phyloP scores from a whole-genome alignment of 805 yeast species.

The Tetrapisispora fleetii region DNA sequence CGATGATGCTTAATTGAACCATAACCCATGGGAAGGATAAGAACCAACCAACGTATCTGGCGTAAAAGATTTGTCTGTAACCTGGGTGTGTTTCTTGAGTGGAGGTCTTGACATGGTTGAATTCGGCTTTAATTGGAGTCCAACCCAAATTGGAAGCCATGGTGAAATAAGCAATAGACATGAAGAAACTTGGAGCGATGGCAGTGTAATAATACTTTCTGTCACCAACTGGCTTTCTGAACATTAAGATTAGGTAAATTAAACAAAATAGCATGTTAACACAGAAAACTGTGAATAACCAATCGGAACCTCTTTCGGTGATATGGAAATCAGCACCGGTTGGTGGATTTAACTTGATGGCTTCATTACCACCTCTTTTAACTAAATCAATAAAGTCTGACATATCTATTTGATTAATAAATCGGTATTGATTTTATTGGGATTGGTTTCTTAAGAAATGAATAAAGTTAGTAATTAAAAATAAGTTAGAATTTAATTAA shows the following conservation, averaged over 20 bases:
- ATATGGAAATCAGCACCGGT: conserved; percentile 41
- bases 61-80: conserved; percentile 48
- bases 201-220: conserved; percentile 33
- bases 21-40: conserved; percentile 41
- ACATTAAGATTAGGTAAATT: conserved; percentile 18
- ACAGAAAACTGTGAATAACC: conserved; percentile 57
- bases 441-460: not conserved
- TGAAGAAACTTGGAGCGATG: conserved; percentile 36
- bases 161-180: conserved; percentile 44
- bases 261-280: conserved; percentile 33
- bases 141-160: conserved; percentile 54
- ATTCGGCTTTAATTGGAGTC: conserved; percentile 39
- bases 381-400: conserved; percentile 15
- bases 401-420: not conserved
- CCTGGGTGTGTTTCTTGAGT: conserved; percentile 23
- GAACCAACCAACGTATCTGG: conserved; percentile 51
- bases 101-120: conserved; percentile 36
- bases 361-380: conserved; percentile 32
- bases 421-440: not conserved
- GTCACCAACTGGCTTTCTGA: conserved; percentile 24
- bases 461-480: no score
- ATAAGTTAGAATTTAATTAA: not conserved
- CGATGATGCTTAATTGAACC: conserved; percentile 20
- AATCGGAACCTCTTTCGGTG: conserved; percentile 53
- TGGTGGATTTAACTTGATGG: conserved; percentile 37